Evolutionary conservation across 2,329 filamentous ascomycete species (phyloP).

Genomic region (Blastomyces emzantsi): DNA sequence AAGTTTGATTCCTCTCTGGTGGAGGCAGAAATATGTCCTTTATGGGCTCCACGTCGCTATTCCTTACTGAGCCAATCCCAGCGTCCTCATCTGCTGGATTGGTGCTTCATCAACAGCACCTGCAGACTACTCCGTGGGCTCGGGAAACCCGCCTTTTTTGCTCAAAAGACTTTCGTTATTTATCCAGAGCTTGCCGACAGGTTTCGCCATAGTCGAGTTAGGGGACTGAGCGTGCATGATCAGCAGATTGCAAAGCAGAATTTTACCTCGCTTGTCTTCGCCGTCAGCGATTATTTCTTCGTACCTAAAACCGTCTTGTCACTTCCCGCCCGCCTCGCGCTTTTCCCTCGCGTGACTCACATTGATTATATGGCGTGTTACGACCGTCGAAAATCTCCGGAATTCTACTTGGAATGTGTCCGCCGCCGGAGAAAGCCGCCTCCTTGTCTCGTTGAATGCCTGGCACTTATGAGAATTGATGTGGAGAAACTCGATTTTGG

Average conservation of each 20-base stretch:
- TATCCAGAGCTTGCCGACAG: background rate
- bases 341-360: background rate
- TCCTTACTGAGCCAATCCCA: background rate
- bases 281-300: background rate
- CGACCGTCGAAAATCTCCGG: background rate
- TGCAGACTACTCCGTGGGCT: background rate
- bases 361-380: background rate
- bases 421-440: background rate
- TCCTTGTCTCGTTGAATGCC: background rate
- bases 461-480: background rate
- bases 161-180: background rate
- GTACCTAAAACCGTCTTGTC: background rate
- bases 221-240: background rate
- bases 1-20: background rate
- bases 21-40: background rate
- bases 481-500: background rate
- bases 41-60: background rate
- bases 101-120: slow-evolving; percentile 4
- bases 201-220: background rate
- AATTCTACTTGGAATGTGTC: background rate
- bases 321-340: background rate
- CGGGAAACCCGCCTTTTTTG: slow-evolving; percentile 1
- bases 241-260: background rate
- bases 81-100: background rate
- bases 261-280: background rate